Conservation (phyloP, 1,284 basidiomycete species). For the Sanguinoderma infundibulare region DNA sequence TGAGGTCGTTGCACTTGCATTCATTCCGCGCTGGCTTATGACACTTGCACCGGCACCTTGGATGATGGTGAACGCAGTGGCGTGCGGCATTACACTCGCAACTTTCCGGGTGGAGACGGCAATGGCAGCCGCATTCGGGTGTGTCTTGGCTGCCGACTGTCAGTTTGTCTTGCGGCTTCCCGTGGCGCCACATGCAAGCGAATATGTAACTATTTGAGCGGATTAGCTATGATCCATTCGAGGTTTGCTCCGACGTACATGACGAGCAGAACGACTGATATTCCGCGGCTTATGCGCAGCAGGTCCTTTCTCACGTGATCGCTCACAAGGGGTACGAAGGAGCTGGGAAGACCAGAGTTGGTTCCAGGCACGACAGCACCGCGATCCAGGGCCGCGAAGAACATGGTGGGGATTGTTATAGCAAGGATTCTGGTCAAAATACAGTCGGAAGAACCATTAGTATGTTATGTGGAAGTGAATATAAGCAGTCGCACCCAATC, state of each 20-base stretch:
- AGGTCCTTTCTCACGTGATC: conserved; percentile 37
- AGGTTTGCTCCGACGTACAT: conserved; percentile 45
- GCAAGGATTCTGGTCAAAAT: conserved; percentile 62
- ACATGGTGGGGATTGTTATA: conserved; percentile 62
- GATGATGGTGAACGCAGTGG: too few species aligned
- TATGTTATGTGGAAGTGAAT: too few species aligned
- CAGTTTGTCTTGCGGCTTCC: too few species aligned
- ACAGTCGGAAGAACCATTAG: too few species aligned
- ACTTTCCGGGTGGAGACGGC: too few species aligned
- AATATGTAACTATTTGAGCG: conserved; percentile 53
- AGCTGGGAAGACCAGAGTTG: neutral
- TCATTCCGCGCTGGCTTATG: neutral
- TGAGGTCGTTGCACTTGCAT: conserved; percentile 43
- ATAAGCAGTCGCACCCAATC: conserved; percentile 53
- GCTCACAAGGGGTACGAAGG: conserved; percentile 33
- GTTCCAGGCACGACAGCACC: conserved; percentile 25
- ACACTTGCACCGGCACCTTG: neutral
- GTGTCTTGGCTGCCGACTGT: too few species aligned
- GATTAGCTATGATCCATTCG: neutral
- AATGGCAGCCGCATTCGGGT: too few species aligned
- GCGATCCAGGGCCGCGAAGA: conserved; percentile 62
- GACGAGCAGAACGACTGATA: conserved; percentile 61
- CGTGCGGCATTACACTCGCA: too few species aligned
- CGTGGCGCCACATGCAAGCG: conserved; percentile 52
- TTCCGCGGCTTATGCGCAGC: conserved; percentile 62